Percentiles rank a stretch among this genome's conserved stretches.
Evolutionary conservation across 192 early-diverging fungal species (phyloP).

Genomic region (Kappamyces sp.): DNA sequence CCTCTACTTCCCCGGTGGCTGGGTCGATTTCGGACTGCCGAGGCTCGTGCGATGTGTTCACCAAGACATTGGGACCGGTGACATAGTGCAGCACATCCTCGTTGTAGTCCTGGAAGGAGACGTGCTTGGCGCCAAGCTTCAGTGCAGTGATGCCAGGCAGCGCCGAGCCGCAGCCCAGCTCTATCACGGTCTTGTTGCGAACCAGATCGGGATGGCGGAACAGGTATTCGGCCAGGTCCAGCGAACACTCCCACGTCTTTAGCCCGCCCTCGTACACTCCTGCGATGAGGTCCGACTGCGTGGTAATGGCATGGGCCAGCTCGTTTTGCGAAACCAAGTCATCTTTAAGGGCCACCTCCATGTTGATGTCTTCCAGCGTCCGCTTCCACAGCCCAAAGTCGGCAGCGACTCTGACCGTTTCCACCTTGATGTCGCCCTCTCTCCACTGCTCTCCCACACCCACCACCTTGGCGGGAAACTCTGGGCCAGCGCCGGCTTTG

Average conservation of each 20-base stretch:
- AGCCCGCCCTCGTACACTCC: slow-evolving; percentile 93
- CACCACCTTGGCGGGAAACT: no score
- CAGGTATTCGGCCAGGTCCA: slow-evolving; percentile 68
- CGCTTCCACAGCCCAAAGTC: no score
- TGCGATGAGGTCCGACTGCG: slow-evolving; percentile 66
- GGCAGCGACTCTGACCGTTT: no score
- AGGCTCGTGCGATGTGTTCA: slow-evolving; percentile 55
- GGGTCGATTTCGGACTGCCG: slow-evolving; percentile 15
- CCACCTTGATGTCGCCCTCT: no score
- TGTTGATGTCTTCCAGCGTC: slow-evolving; percentile 81
- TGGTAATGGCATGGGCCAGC: slow-evolving; percentile 16
- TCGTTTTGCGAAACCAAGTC: slow-evolving; percentile 28
- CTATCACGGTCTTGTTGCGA: slow-evolving; percentile 23
- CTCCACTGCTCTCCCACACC: no score
- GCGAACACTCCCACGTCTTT: slow-evolving; percentile 95
- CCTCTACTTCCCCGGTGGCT: slow-evolving; percentile 24
- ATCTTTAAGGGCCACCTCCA: slow-evolving; percentile 73
- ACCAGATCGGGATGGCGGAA: slow-evolving; percentile 1
- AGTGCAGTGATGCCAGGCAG: slow-evolving; percentile 80
- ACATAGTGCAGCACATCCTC: slow-evolving; percentile 76
- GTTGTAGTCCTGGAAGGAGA: slow-evolving; percentile 94
- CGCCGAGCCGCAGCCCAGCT: slow-evolving; percentile 87
- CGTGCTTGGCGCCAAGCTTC: slow-evolving; percentile 28
- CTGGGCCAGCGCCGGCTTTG: no score
- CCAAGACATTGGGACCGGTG: slow-evolving; percentile 84